A percentile compares a stretch with the other conserved stretches of the same genome.
Conservation (phyloP, 192 early-diverging fungal species). For the Podila epigama region DNA sequence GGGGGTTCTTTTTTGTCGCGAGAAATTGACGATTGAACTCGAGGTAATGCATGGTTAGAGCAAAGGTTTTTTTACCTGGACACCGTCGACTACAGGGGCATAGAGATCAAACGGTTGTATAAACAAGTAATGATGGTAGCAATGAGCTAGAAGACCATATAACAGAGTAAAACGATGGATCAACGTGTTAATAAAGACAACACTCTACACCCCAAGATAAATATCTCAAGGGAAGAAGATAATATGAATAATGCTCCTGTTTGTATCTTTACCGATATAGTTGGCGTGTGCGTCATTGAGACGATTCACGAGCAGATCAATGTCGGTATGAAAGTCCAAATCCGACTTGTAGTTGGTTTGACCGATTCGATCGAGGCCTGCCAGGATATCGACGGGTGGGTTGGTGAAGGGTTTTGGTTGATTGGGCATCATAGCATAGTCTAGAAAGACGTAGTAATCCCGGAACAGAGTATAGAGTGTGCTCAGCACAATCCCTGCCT, state of each 20-base stretch:
- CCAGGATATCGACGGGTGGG: slow-evolving; percentile 20
- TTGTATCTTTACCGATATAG: slow-evolving; percentile 24
- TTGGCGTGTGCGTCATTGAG: slow-evolving; percentile 45
- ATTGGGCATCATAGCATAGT: slow-evolving; percentile 13
- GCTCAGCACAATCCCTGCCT: slow-evolving; percentile 15
- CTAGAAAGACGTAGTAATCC: slow-evolving; percentile 45
- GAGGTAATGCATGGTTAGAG: neutral
- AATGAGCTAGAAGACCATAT: slow-evolving; percentile 17
- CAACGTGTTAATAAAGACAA: too few relatives aligned
- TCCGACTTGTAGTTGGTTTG: slow-evolving; percentile 8
- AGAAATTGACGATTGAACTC: neutral
- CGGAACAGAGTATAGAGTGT: slow-evolving; percentile 24
- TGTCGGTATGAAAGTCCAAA: slow-evolving; percentile 24
- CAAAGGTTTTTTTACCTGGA: slow-evolving; percentile 11
- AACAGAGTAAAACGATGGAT: neutral
- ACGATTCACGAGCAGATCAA: slow-evolving; percentile 15
- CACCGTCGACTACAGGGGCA: slow-evolving; percentile 24
- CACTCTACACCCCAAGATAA: neutral
- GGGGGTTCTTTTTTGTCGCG: neutral
- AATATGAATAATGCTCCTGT: too few relatives aligned
- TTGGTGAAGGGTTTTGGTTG: slow-evolving; percentile 36
- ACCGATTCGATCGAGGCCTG: slow-evolving; percentile 12
- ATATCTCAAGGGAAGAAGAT: too few relatives aligned
- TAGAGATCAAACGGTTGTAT: slow-evolving; percentile 36
- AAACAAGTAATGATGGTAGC: slow-evolving; percentile 35